phyloP scores from a whole-genome alignment of 2,329 filamentous ascomycete species.

The Tolypocladium nubicola region DNA sequence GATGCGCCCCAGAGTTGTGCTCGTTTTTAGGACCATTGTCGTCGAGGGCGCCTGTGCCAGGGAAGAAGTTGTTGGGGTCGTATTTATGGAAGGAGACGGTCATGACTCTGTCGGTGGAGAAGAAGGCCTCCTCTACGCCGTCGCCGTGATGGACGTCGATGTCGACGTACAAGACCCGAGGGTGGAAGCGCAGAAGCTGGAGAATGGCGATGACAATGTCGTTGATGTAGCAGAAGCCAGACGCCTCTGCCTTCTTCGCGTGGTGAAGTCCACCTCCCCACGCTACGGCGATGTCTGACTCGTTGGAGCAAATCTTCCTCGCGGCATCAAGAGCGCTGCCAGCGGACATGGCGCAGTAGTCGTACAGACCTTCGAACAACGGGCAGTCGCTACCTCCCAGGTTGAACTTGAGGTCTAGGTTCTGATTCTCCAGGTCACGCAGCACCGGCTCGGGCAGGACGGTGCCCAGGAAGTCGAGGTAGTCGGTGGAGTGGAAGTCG shows the following conservation, averaged over 20 bases:
- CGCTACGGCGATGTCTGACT: constrained; percentile 93
- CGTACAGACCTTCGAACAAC: constrained; percentile 89
- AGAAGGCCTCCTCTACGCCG: constrained; percentile 84
- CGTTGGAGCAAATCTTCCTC: constrained; percentile 72
- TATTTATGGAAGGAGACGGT: constrained; percentile 97
- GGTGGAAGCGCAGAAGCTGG: constrained; percentile 70
- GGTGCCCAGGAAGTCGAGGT: constrained; percentile 76
- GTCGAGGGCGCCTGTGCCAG: constrained; percentile 77
- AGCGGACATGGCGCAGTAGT: constrained; percentile 89
- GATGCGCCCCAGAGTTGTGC: constrained; percentile 78
- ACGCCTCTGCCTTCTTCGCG: constrained; percentile 87
- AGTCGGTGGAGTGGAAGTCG: constrained; percentile 79
- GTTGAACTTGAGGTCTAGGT: constrained; percentile 65
- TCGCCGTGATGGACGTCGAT: constrained; percentile 91
- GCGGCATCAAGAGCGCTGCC: constrained; percentile 87
- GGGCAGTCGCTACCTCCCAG: constrained; percentile 88
- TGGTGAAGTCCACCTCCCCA: constrained; percentile 97
- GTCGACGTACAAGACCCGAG: constrained; percentile 87
- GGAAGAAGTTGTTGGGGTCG: constrained; percentile 74
- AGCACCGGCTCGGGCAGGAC: constrained; percentile 55
- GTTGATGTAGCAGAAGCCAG: constrained; percentile 97
- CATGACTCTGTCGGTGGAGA: constrained; percentile 80
- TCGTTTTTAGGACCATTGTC: constrained; percentile 77
- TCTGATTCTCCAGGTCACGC: constrained; percentile 53
- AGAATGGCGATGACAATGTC: constrained; percentile 93